Evolutionary conservation across 2,329 filamentous ascomycete genomes (phyloP).

Genomic region (Penicillium thymicola): DNA sequence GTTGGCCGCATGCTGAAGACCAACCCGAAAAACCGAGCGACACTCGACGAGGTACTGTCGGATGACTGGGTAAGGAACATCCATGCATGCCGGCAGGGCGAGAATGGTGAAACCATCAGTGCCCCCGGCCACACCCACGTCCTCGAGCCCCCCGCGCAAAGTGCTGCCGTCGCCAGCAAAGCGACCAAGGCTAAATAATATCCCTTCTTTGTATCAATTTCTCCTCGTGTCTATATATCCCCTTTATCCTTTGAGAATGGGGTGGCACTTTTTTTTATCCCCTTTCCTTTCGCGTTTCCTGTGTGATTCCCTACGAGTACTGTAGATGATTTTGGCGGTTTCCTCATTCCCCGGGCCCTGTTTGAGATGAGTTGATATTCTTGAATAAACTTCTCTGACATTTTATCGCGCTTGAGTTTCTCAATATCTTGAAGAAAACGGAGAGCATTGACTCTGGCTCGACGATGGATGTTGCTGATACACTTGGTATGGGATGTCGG

Average conservation of each 20-base stretch:
- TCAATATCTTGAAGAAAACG: neutral
- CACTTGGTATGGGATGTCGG: neutral
- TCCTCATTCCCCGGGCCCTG: neutral
- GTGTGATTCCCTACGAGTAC: slow-evolving; percentile 7
- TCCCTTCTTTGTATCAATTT: slow-evolving; percentile 19
- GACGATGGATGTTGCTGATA: neutral
- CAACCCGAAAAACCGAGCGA: slow-evolving; percentile 77
- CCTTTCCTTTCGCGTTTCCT: neutral
- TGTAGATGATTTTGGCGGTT: slow-evolving; percentile 6
- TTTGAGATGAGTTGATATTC: slow-evolving; percentile 1
- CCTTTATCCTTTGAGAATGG: neutral
- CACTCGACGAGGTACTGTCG: slow-evolving; percentile 77
- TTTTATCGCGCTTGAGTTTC: neutral
- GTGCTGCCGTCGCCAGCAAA: slow-evolving; percentile 36
- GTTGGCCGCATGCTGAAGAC: slow-evolving; percentile 90
- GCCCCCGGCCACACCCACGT: slow-evolving; percentile 79
- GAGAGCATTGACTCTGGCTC: neutral
- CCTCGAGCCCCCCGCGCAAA: slow-evolving; percentile 62
- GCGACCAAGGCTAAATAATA: slow-evolving; percentile 30
- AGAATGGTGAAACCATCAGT: slow-evolving; percentile 67
- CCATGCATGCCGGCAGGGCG: slow-evolving; percentile 75
- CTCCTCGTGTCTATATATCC: slow-evolving; percentile 20
- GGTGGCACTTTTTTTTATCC: slow-evolving; percentile 1
- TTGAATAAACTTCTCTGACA: neutral
- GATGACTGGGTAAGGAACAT: slow-evolving; percentile 90